Conservation (phyloP, 768 basidiomycete species). For the Lactarius trivialis region DNA sequence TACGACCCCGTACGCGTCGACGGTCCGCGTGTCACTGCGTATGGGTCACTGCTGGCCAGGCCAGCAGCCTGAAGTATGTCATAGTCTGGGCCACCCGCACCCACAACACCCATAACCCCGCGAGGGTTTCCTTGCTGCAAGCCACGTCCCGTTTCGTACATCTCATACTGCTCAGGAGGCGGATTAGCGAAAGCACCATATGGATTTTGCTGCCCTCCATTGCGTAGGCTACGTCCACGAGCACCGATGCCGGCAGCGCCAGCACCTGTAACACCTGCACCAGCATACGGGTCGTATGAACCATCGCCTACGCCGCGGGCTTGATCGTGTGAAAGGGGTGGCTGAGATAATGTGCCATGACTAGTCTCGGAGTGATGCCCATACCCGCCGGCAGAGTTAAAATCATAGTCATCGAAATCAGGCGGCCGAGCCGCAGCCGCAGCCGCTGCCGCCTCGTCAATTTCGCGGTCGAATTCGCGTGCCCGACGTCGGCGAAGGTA, state of each 20-base stretch:
- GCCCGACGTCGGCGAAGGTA: conserved; percentile 58
- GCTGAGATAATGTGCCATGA: conserved; percentile 52
- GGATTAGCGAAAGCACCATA: conserved; percentile 36
- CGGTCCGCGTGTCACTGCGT: conserved; percentile 17
- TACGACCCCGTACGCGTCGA: conserved; percentile 7
- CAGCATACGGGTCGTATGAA: conserved; percentile 33
- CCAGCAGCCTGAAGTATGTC: conserved; percentile 22
- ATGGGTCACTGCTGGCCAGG: conserved; percentile 17
- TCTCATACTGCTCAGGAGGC: conserved; percentile 25
- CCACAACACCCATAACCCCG: not conserved
- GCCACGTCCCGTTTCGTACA: conserved; percentile 20
- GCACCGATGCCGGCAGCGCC: conserved; percentile 38
- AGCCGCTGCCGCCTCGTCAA: conserved; percentile 62
- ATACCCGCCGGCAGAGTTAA: conserved; percentile 28
- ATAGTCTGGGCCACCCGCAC: not conserved
- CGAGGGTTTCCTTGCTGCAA: conserved; percentile 10
- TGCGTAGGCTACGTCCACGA: conserved; percentile 29
- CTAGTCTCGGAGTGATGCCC: conserved; percentile 42
- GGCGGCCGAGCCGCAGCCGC: conserved; percentile 48
- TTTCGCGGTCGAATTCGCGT: conserved; percentile 61
- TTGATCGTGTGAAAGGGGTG: conserved; percentile 33
- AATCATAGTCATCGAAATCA: conserved; percentile 42
- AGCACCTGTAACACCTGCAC: conserved; percentile 22
- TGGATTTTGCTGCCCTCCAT: conserved; percentile 31
- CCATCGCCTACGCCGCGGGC: conserved; percentile 36